Percentiles rank a stretch among this genome's conserved stretches.
These are phyloP conservation scores for Diospyros lotus DNA, from an alignment of 148 eudicot species.

Conservation along the genomic window DNA sequence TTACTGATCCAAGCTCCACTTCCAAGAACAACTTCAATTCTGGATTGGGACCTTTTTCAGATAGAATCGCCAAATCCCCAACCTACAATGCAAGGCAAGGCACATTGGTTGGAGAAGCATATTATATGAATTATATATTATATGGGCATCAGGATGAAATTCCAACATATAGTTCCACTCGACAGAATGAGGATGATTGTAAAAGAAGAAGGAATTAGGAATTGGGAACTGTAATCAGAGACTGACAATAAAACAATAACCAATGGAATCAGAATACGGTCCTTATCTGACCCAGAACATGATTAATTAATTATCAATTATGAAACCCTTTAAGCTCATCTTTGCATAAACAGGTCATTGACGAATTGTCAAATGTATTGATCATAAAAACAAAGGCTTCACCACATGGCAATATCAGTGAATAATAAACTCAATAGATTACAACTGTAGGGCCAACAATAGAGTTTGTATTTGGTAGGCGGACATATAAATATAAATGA, in stretches of 20 bases:
- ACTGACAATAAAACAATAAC: no score
- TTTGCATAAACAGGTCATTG: background rate
- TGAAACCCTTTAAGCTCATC: background rate
- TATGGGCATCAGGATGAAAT: no score
- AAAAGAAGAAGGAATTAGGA: no score
- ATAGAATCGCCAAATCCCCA: slow-evolving; percentile 67
- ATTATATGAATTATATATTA: no score
- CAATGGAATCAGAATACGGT: no score
- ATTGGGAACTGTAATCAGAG: no score
- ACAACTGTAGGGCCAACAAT: background rate
- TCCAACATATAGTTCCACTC: no score
- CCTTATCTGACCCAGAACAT: no score
- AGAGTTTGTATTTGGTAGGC: background rate
- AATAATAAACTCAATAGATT: background rate
- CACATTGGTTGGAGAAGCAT: background rate
- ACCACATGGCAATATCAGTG: background rate
- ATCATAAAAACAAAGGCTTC: background rate
- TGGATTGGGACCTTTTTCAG: slow-evolving; percentile 56
- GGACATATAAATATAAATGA: background rate
- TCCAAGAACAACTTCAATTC: slow-evolving; percentile 23
- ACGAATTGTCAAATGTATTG: background rate
- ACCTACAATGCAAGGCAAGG: slow-evolving; percentile 35
- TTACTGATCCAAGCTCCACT: slow-evolving; percentile 67
- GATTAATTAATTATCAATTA: no score
- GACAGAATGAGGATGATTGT: no score